Evolutionary conservation across 371 early-diverging fungal species (phyloP), one percentile per base, ranked within the genome.

Genomic region (Mucor plumbeus): DNA sequence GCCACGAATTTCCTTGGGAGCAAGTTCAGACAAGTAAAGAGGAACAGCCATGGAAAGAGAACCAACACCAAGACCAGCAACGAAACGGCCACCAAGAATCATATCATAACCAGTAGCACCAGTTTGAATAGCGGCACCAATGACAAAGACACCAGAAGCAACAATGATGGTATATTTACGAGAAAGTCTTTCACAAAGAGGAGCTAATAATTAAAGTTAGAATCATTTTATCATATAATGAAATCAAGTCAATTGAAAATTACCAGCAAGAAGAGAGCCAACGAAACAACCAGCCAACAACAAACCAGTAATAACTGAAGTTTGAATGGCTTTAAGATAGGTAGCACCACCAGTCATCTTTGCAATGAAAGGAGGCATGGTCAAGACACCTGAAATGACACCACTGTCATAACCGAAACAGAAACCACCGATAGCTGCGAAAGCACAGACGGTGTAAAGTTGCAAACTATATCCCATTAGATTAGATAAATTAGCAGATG

Each of bases 41-140:
- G 88, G 88, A 14, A 80, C 83, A 57, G 75, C 65, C 78, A 85
- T 85, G 43, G 94, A 94, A 31, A 91, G 75, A 53, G 89, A 78
- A 75, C 97, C 97, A 40, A 93, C 83, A 65, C 90, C 92, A 7
- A 95, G 67, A 66, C 97, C 97, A 59, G 85, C 84, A 41, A 94
- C 65, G 48, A 88, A 82, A 43, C 96, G 89, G 36, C 92, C 94
- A 56, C 62, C 77, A 38, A 87, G 69, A 67, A 92, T 85, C 79
- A 86, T 75, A 36, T 73, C 85, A 58, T 83, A 79, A 56, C 75
- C 70, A 36, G 57, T 61, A 31, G 90, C 72, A 48, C 77, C 84
- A 26, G 85, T 78, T 73, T 94, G 93, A 38, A 83, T 11, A 38
- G 73, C 77, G 64, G 77, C 80, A 64, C 83, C 83, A 47, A 79